Evolutionary conservation across 306 rosid genomes (phyloP).

Genomic region (Cicer judaicum): DNA sequence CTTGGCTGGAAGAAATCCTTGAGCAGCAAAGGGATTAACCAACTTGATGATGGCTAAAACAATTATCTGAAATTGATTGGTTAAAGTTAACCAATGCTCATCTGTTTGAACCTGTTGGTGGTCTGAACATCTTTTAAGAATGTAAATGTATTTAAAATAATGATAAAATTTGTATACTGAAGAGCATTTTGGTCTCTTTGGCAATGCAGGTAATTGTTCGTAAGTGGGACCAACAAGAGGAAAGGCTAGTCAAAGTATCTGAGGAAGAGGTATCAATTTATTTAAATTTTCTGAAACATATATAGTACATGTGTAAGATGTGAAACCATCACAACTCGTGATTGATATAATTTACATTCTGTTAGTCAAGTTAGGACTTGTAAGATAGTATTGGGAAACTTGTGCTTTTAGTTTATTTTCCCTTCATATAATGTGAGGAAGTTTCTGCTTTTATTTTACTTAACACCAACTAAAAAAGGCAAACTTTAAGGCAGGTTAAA

Average conservation of each 20-base stretch:
- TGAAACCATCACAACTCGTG: neutral
- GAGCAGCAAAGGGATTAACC: neutral
- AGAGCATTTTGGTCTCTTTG: slow-evolving; percentile 37
- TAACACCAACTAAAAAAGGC: neutral
- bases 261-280: slow-evolving; percentile 76
- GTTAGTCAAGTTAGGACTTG: slow-evolving; percentile 17
- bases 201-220: slow-evolving; percentile 71
- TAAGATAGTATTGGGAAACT: slow-evolving; percentile 24
- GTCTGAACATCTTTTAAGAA: slow-evolving; percentile 23
- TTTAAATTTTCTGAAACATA: slow-evolving; percentile 16
- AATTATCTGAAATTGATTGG: slow-evolving; percentile 5
- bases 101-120: slow-evolving; percentile 17
- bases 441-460: slow-evolving; percentile 20
- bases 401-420: slow-evolving; percentile 22
- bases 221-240: slow-evolving; percentile 78
- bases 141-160: neutral
- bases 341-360: slow-evolving; percentile 18
- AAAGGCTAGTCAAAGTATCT: slow-evolving; percentile 62
- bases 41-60: slow-evolving; percentile 14
- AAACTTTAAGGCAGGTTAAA: slow-evolving; percentile 27
- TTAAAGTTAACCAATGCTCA: neutral
- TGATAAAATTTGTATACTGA: slow-evolving; percentile 5
- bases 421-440: neutral
- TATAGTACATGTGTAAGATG: slow-evolving; percentile 4
- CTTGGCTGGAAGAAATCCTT: no score